These are phyloP conservation scores for Letharia lupina DNA, from an alignment of 495 filamentous ascomycete genomes.

Conservation along the genomic window DNA sequence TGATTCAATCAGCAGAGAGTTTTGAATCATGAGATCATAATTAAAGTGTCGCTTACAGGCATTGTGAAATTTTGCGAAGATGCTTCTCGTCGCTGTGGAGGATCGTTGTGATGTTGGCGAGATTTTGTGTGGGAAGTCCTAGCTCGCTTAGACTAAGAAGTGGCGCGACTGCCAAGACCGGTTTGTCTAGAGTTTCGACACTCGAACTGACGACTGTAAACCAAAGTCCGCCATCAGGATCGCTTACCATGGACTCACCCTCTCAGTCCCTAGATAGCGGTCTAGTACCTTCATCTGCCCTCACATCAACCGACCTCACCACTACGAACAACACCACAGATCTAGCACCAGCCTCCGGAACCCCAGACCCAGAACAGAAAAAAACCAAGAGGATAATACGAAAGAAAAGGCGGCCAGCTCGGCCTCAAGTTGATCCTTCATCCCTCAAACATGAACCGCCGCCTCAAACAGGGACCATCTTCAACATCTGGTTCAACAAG, in stretches of 20 bases:
- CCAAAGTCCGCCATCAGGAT: neutral
- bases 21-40: no score
- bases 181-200: neutral
- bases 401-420: constrained; percentile 46
- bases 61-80: neutral
- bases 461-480: constrained; percentile 83
- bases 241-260: neutral
- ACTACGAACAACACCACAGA: constrained; percentile 22
- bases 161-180: neutral
- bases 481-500: constrained; percentile 96
- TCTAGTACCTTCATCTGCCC: neutral
- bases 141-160: neutral
- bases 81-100: neutral
- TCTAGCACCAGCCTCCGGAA: constrained; percentile 22
- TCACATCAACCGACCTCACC: constrained; percentile 21
- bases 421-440: constrained; percentile 72
- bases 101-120: neutral
- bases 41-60: constrained; percentile 1
- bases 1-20: neutral
- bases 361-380: constrained; percentile 30
- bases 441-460: constrained; percentile 74
- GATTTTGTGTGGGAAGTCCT: neutral
- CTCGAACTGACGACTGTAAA: neutral
- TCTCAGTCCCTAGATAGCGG: neutral
- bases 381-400: constrained; percentile 48